Conservation (phyloP, 148 eudicot species). For the Oxyria digyna region DNA sequence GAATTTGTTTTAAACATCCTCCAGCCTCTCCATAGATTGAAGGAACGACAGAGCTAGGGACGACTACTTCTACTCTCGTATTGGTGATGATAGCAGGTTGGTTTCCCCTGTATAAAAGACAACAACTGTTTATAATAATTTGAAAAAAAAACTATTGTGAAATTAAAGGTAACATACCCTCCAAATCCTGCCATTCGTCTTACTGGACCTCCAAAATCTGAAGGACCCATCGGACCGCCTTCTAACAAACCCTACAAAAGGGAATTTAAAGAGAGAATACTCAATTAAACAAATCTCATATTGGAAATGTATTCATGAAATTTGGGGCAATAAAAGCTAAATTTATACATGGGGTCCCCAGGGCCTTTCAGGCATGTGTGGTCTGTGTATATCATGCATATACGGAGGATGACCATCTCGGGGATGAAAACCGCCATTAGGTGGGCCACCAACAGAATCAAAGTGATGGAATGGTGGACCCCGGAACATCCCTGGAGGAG, state of each 20-base stretch:
- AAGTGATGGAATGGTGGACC: conserved; percentile 55
- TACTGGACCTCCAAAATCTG: conserved; percentile 56
- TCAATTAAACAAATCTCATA: neutral
- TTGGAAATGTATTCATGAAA: neutral
- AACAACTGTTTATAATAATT: neutral
- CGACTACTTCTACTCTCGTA: conserved; percentile 84
- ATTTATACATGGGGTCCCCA: conserved; percentile 79
- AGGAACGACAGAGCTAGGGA: conserved; percentile 78
- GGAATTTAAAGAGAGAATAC: neutral
- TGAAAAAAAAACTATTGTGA: neutral
- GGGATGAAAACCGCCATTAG: conserved; percentile 56
- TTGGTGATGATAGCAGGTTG: conserved; percentile 64
- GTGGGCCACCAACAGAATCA: conserved; percentile 50
- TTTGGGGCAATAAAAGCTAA: neutral
- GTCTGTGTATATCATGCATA: conserved; percentile 59
- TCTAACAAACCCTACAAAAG: conserved; percentile 34
- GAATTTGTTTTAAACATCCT: conserved; percentile 78
- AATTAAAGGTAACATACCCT: conserved; percentile 40
- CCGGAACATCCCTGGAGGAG: conserved; percentile 60
- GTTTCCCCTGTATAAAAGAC: conserved; percentile 36
- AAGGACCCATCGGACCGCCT: conserved; percentile 47
- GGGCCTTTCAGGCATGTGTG: conserved; percentile 52
- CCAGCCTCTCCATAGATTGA: conserved; percentile 85
- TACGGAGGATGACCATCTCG: conserved; percentile 59
- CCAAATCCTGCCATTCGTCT: conserved; percentile 64